Evolutionary conservation across 805 yeast species (phyloP).

Genomic region (Clavispora fructus): DNA sequence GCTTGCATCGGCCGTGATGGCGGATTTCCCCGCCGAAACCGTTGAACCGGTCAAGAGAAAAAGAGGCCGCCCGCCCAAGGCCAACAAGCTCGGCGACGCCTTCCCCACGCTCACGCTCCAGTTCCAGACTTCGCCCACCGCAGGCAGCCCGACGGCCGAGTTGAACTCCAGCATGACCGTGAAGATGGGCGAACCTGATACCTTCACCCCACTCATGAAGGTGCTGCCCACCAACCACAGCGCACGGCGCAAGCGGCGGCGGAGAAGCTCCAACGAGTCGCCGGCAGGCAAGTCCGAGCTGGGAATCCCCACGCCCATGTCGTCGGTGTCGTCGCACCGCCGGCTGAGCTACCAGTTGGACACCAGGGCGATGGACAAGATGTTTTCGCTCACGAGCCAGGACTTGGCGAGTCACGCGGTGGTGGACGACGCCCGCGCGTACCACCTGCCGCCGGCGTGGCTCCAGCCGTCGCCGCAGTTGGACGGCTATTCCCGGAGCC

Average conservation of each 20-base stretch:
- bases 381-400: slow-evolving; percentile 26
- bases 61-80: slow-evolving; percentile 44
- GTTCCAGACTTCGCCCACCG: slow-evolving; percentile 34
- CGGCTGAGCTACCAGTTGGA: slow-evolving; percentile 16
- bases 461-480: not conserved
- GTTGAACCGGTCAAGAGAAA: slow-evolving; percentile 29
- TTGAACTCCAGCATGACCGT: slow-evolving; percentile 33
- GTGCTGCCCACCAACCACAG: slow-evolving; percentile 25
- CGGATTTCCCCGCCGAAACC: not conserved
- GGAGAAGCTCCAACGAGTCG: slow-evolving; percentile 4
- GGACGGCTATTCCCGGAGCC: not conserved
- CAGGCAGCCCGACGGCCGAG: slow-evolving; percentile 35
- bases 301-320: not conserved
- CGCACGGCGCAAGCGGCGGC: slow-evolving; percentile 4
- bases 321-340: not conserved
- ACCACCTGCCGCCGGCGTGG: slow-evolving; percentile 19
- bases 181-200: slow-evolving; percentile 38
- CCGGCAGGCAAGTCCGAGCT: not conserved
- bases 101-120: slow-evolving; percentile 35
- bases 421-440: slow-evolving; percentile 2
- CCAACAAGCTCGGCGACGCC: slow-evolving; percentile 28
- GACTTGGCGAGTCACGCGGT: not conserved
- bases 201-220: slow-evolving; percentile 40
- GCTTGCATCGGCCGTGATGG: not conserved
- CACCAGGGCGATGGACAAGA: slow-evolving; percentile 30